These are phyloP conservation scores for Pseudopyrenochaeta lycopersici DNA, from an alignment of 2,329 filamentous ascomycete genomes.

Conservation along the genomic window DNA sequence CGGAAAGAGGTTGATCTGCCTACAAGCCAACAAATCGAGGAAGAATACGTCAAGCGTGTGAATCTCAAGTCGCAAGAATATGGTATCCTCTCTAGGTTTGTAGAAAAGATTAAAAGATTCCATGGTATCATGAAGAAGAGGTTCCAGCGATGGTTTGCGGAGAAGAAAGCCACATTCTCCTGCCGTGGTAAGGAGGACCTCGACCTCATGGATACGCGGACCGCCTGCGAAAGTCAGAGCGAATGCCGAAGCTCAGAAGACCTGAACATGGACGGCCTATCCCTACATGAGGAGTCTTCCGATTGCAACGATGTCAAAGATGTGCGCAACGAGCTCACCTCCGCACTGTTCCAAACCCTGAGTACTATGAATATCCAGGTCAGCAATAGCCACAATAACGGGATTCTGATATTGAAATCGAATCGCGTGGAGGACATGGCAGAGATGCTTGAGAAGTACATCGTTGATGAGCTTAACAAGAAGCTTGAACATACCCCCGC, in stretches of 20 bases:
- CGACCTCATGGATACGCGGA: too few species aligned
- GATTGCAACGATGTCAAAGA: background rate
- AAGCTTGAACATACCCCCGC: background rate
- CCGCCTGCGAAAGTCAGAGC: too few species aligned
- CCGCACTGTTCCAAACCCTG: background rate
- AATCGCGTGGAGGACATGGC: background rate
- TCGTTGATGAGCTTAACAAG: background rate
- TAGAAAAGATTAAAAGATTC: background rate
- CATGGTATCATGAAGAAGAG: background rate
- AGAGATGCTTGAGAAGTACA: background rate
- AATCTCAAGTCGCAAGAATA: background rate
- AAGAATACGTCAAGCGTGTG: background rate
- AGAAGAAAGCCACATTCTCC: background rate
- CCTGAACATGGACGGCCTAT: too few species aligned
- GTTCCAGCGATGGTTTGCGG: background rate
- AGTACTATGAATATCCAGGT: background rate
- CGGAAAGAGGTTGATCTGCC: background rate
- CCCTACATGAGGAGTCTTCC: too few species aligned
- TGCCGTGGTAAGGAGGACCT: background rate
- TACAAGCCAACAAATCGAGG: background rate
- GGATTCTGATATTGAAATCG: background rate
- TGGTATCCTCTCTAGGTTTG: background rate
- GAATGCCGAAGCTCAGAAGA: too few species aligned
- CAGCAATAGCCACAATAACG: background rate
- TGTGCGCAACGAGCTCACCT: background rate